Evolutionary conservation across 108 stramenopile species (phyloP).

Genomic region (Mediolabrus comicus): DNA sequence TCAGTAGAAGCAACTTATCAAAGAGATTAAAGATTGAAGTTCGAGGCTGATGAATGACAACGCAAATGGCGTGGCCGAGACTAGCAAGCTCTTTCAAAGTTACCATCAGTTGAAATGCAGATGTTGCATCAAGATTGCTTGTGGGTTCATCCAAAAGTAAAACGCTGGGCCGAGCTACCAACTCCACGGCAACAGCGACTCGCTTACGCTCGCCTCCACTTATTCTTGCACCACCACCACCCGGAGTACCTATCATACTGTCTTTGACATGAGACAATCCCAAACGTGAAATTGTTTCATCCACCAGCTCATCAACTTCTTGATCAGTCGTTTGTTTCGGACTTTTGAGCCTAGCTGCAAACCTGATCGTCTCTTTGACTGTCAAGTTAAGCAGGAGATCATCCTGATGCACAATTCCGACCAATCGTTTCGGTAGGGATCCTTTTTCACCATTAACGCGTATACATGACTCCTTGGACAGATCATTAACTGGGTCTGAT

Average conservation of each 20-base stretch:
- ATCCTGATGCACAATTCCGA: slow-evolving; percentile 87
- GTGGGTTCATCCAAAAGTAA: slow-evolving; percentile 75
- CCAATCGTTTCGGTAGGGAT: slow-evolving; percentile 61
- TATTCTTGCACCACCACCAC: slow-evolving; percentile 50
- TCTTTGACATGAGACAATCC: slow-evolving; percentile 59
- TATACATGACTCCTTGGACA: slow-evolving; percentile 47
- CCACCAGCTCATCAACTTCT: slow-evolving; percentile 53
- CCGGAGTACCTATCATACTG: slow-evolving; percentile 57
- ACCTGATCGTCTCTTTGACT: slow-evolving; percentile 79
- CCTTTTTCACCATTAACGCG: slow-evolving; percentile 60
- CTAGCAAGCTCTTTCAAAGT: slow-evolving; percentile 69
- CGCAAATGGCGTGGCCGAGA: slow-evolving; percentile 67
- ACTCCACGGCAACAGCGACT: slow-evolving; percentile 76
- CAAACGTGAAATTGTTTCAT: slow-evolving; percentile 60
- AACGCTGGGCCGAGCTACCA: slow-evolving; percentile 76
- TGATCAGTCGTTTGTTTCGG: slow-evolving; percentile 31
- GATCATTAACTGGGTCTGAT: slow-evolving; percentile 28
- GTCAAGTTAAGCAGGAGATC: slow-evolving; percentile 84
- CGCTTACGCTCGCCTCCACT: slow-evolving; percentile 88
- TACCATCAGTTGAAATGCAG: slow-evolving; percentile 63
- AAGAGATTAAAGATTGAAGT: slow-evolving; percentile 81
- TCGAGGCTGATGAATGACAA: slow-evolving; percentile 91
- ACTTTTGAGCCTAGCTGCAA: slow-evolving; percentile 78
- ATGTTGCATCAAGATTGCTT: slow-evolving; percentile 77
- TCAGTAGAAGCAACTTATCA: slow-evolving; percentile 78